Conservation (phyloP, 805 yeast genomes). For the Komagataella mondaviorum region DNA sequence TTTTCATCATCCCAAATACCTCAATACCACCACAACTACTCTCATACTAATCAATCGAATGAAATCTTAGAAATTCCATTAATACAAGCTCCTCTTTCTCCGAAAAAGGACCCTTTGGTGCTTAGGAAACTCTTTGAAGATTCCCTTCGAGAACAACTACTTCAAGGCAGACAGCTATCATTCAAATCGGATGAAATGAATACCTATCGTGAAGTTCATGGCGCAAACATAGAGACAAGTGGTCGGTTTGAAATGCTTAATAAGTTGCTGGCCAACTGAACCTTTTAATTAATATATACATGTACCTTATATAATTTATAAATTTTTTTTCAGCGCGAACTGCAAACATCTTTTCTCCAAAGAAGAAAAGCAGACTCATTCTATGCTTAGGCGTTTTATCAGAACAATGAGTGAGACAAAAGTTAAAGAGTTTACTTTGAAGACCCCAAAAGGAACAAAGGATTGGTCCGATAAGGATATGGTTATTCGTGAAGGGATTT, state of each 20-base stretch:
- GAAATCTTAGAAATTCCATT: not conserved
- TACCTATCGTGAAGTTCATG: not conserved
- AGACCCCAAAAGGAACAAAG: conserved; percentile 94
- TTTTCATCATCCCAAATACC: not conserved
- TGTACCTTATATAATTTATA: not conserved
- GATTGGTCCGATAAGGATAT: conserved; percentile 98
- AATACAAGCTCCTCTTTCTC: not conserved
- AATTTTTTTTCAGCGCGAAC: not conserved
- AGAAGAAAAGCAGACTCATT: not conserved
- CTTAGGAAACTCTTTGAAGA: not conserved
- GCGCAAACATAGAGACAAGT: not conserved
- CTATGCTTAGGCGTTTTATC: not conserved
- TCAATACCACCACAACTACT: not conserved
- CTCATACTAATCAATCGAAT: not conserved
- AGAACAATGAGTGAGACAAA: conserved; percentile 27
- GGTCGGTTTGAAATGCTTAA: not conserved
- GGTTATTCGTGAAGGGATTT: conserved; percentile 86
- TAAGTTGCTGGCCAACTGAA: not conserved
- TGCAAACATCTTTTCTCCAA: not conserved
- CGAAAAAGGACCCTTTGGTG: not conserved
- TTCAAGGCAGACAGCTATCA: not conserved
- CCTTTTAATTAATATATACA: not conserved
- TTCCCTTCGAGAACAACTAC: not conserved
- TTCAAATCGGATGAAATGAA: not conserved
- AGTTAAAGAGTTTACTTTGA: conserved; percentile 52